phyloP scores from a whole-genome alignment of 139 green algal genomes.

The Coccomyxa sp. region DNA sequence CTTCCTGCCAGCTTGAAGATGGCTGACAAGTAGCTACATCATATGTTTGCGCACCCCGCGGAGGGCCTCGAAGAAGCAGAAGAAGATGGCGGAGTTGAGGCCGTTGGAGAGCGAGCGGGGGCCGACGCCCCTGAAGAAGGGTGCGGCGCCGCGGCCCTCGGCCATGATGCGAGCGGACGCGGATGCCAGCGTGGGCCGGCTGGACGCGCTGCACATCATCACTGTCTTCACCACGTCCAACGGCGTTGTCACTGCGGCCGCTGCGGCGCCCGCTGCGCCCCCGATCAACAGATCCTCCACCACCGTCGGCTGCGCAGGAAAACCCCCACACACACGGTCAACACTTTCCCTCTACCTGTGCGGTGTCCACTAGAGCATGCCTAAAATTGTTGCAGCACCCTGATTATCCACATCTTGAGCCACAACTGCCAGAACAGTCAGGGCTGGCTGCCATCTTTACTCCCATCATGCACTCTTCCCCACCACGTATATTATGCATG shows the following conservation, averaged over 20 bases:
- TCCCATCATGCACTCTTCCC: too few species aligned
- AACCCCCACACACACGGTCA: neutral
- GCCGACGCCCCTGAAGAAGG: constrained; percentile 57
- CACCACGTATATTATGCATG: neutral
- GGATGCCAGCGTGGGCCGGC: constrained; percentile 46
- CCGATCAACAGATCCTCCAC: constrained; percentile 78
- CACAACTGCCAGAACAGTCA: too few species aligned
- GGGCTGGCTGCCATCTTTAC: too few species aligned
- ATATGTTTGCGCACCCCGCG: constrained; percentile 5
- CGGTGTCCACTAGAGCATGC: too few species aligned
- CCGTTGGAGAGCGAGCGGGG: constrained; percentile 66
- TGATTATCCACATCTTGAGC: too few species aligned
- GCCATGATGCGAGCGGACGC: neutral
- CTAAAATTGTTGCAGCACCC: too few species aligned
- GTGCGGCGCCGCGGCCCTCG: constrained; percentile 22
- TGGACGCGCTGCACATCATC: constrained; percentile 79
- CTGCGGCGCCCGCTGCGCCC: constrained; percentile 62
- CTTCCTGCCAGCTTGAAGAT: too few species aligned
- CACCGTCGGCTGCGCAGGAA: constrained; percentile 1
- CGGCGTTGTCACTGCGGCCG: constrained; percentile 76
- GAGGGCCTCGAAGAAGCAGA: constrained; percentile 78
- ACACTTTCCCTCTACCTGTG: neutral
- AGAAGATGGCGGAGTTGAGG: constrained; percentile 86
- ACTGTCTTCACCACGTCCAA: constrained; percentile 92
- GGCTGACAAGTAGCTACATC: too few species aligned